A percentile compares a stretch with the other conserved stretches of the same genome.
These are phyloP conservation scores for Phaeodactylum tricornutum DNA, from an alignment of 108 stramenopile genomes.

Conservation along the genomic window DNA sequence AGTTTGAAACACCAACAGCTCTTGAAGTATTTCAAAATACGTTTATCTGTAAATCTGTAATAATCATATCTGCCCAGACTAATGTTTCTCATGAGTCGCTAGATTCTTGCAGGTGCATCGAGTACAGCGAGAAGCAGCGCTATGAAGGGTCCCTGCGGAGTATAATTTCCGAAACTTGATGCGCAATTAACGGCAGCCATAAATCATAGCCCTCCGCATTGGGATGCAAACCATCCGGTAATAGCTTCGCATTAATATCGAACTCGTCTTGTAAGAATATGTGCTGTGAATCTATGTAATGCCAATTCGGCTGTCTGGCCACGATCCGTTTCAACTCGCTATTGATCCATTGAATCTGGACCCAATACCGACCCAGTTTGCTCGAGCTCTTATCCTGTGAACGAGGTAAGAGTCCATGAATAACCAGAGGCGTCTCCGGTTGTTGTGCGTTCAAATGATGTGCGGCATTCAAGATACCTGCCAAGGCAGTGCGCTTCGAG, in stretches of 20 bases:
- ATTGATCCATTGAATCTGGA: conserved; percentile 22
- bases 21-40: too few relatives aligned
- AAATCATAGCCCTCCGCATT: conserved; percentile 13
- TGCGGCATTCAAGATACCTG: conserved; percentile 47
- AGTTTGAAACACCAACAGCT: too few relatives aligned
- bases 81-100: too few relatives aligned
- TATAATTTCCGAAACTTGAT: background rate
- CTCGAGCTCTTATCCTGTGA: background rate
- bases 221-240: conserved; percentile 20
- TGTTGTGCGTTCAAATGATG: conserved; percentile 34
- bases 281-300: conserved; percentile 15
- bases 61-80: too few relatives aligned
- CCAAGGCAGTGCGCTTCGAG: conserved; percentile 37
- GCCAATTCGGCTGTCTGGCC: conserved; percentile 4
- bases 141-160: too few relatives aligned
- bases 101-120: too few relatives aligned
- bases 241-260: background rate
- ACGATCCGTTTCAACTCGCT: conserved; percentile 12
- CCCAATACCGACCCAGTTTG: conserved; percentile 11
- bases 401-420: conserved; percentile 48
- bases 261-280: conserved; percentile 6
- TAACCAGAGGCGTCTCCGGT: conserved; percentile 34
- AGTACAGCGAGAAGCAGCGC: too few relatives aligned
- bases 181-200: conserved; percentile 7
- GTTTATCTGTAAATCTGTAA: too few relatives aligned